Base-by-base conservation (phyloP, 345 rosid species). In the Heritiera littoralis region DNA sequence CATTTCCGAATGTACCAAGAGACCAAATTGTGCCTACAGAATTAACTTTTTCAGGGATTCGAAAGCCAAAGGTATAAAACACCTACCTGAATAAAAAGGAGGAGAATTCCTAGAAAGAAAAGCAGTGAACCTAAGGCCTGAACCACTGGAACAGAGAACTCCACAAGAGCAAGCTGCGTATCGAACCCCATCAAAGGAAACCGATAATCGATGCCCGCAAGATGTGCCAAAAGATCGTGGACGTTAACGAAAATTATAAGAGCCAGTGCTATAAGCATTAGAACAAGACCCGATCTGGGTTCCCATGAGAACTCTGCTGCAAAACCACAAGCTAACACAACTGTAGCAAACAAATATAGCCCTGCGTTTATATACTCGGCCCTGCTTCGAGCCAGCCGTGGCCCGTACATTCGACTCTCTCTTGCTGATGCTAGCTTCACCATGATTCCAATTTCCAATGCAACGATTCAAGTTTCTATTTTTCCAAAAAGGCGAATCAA, bases 391-490 rank as follows among this genome's bases (percentile, higher is more conserved):
- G 77, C 76, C 46, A 80, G 78, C 72, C 88, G 63, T 5, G 95
- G 91, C 2, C 99, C 93, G 86, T 95, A 90, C 85, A 85, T 81
- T 77, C 94, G 84, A 68, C 80, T 82, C 85, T 93, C 97, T 65
- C 96, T 84, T 17, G 96, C 92, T 76, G 99, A 86, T 52, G 96
- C 94, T 58, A 92, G 89, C 87, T 93, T 95, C 90, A 89, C 99
- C 99, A 92, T 92, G 87, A 88, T 88, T 8, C 35, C 0, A 45
- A 49, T 49, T 40, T 40, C 43, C 43, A 18, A 66, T 18, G 9
- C 54, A 49, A 35, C 41, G 41, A 9, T 35, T 3, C 43, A 28
- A 32, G 28, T 35, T 11, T 20, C 35, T 30, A 4, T 58, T 7
- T 48, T 30, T 1, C 12, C 5, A 7, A 18, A 9, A 9, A n/a